Percentiles rank a stretch among this genome's conserved stretches.
Evolutionary conservation across 106 monocot species (phyloP).

Genomic region (Ottelia alismoides): DNA sequence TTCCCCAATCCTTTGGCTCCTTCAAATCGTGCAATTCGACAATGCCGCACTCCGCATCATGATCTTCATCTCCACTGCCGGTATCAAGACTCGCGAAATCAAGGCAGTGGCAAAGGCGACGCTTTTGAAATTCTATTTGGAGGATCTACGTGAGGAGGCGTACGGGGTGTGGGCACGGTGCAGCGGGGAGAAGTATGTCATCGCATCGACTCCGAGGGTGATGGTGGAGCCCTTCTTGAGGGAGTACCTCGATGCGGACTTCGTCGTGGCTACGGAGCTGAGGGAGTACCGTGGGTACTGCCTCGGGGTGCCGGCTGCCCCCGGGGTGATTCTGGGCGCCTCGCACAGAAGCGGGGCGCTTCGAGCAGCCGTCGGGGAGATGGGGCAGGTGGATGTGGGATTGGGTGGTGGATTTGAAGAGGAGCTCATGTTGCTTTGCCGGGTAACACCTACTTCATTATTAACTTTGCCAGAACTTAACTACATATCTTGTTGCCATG

Average conservation of each 20-base stretch:
- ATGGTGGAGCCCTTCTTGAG: slow-evolving; percentile 47
- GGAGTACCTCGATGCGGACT: slow-evolving; percentile 38
- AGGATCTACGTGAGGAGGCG: slow-evolving; percentile 12
- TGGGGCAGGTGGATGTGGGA: slow-evolving; percentile 17
- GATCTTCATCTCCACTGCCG: slow-evolving; percentile 40
- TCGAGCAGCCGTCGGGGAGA: not conserved
- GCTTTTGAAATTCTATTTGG: slow-evolving; percentile 34
- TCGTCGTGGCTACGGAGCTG: slow-evolving; percentile 36
- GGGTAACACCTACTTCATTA: slow-evolving; percentile 4
- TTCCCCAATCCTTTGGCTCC: slow-evolving; percentile 17
- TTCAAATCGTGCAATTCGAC: slow-evolving; percentile 7
- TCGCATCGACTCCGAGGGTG: slow-evolving; percentile 29
- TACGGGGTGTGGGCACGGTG: slow-evolving; percentile 18
- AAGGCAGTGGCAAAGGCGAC: slow-evolving; percentile 34
- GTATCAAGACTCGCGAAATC: slow-evolving; percentile 17
- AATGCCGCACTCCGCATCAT: slow-evolving; percentile 9
- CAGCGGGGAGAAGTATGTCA: slow-evolving; percentile 23
- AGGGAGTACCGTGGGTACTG: slow-evolving; percentile 10
- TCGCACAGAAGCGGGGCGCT: slow-evolving; percentile 3
- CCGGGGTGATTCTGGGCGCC: slow-evolving; percentile 8
- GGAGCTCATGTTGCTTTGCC: slow-evolving; percentile 24
- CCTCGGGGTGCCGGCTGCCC: slow-evolving; percentile 17
- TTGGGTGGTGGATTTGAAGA: slow-evolving; percentile 1
- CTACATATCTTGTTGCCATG: not conserved
- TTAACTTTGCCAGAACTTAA: not conserved